Percentiles rank a stretch among this genome's conserved stretches.
These are phyloP conservation scores for Argentina anserina DNA, from an alignment of 306 rosid species.

Conservation along the genomic window DNA sequence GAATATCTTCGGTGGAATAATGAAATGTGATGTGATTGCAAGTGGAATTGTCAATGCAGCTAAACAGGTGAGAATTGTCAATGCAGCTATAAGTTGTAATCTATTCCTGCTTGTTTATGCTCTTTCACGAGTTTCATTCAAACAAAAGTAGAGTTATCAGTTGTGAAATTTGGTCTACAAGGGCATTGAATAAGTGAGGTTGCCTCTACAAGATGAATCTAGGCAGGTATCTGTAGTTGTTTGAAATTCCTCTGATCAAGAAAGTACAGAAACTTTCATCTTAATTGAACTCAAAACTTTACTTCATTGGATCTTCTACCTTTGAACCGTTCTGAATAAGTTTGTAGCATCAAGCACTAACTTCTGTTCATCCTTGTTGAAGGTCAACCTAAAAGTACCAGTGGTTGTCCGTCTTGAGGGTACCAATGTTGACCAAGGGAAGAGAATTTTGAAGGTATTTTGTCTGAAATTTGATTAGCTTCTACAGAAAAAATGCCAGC, in stretches of 20 bases:
- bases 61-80: slow-evolving; percentile 55
- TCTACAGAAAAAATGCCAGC: background rate
- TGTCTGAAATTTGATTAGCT: background rate
- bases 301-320: background rate
- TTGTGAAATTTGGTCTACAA: background rate
- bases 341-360: slow-evolving; percentile 12
- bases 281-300: background rate
- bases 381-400: slow-evolving; percentile 91
- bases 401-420: slow-evolving; percentile 98
- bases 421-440: slow-evolving; percentile 94
- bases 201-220: background rate
- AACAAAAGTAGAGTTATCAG: background rate
- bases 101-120: background rate
- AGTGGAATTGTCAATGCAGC: slow-evolving; percentile 99
- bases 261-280: background rate
- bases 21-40: slow-evolving; percentile 97
- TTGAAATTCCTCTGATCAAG: background rate
- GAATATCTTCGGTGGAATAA: slow-evolving; percentile 96
- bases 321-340: background rate
- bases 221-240: background rate
- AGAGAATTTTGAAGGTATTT: slow-evolving; percentile 71
- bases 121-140: background rate
- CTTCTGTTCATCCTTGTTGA: slow-evolving; percentile 21
- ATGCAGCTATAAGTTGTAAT: too few species aligned
- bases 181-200: background rate